These are phyloP conservation scores for Schizophyllum commune DNA, from an alignment of 1,284 basidiomycete genomes.

Conservation along the genomic window DNA sequence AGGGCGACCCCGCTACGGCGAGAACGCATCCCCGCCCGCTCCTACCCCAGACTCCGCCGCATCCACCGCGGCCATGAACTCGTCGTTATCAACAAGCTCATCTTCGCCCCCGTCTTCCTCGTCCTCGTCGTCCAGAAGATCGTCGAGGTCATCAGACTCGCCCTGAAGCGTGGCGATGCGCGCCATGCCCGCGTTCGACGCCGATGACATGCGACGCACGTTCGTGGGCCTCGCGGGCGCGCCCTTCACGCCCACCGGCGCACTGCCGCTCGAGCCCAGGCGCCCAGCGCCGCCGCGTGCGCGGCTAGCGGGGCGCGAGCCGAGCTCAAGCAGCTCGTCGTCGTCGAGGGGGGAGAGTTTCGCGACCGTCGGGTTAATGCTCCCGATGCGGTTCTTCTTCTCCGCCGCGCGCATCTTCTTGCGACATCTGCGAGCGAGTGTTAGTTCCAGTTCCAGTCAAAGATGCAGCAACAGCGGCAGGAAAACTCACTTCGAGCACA, in stretches of 20 bases:
- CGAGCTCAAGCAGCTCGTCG: background rate
- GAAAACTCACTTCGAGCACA: slow-evolving; percentile 32
- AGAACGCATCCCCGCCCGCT: background rate
- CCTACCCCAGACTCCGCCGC: background rate
- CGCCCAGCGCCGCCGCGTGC: background rate
- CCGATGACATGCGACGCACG: too few relatives aligned
- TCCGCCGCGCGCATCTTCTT: background rate
- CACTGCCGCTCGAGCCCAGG: background rate
- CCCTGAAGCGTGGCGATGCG: background rate
- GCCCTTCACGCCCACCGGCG: background rate
- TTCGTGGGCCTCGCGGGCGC: too few relatives aligned
- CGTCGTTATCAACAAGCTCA: background rate
- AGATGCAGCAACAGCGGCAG: too few relatives aligned
- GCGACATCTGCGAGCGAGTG: background rate
- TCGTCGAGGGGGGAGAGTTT: background rate
- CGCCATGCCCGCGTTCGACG: background rate
- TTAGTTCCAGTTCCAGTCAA: background rate
- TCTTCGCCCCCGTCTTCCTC: background rate
- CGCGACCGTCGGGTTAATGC: background rate
- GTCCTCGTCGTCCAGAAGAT: background rate
- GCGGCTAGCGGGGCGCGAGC: background rate
- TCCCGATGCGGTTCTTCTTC: background rate
- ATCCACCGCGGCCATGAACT: background rate
- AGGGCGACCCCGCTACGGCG: background rate
- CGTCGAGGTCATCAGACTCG: background rate